Evolutionary conservation across 495 filamentous ascomycete genomes (phyloP), one percentile per base, ranked within the genome.

Genomic region (Daldinia grandis): DNA sequence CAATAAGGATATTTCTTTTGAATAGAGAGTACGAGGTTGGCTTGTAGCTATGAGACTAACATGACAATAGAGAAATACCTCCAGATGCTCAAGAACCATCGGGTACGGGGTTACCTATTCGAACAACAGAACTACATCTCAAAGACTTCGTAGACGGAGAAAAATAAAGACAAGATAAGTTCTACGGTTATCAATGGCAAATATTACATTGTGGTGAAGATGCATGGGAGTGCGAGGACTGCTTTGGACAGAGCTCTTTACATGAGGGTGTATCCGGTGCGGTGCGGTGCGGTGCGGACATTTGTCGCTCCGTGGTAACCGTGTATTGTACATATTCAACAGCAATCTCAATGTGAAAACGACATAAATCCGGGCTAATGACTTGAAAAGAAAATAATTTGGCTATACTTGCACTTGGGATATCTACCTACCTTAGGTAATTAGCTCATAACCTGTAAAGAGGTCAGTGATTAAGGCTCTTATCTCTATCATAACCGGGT

Each of bases 91-190:
- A 90, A 90, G 80, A 90, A 94, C 64, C 83, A 90, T 75, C 92
- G 93, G 83, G 84, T 98, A 74, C 89, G 87, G 83, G 95, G 95
- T 72, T 98, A 97, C 78, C 78, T 95, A 50, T 95, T 94, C 73
- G 85, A 95, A 82, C 94, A 97, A 86, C 92, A 95, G 82, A 97
- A 98, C 81, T 92, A 92, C 78, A 83, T 91, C 60, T 69, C 86
- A 31, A 86, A 89, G 78, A 67, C 80, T 38, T 71, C 80, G 62
- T 58, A 70, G 59, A 71, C 67, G 28, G 40, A 60, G 2, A 25
- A 42, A 55, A 7, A 12, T 51, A 51, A 31, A n/a, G 17, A 8
- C 19, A n/a, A 27, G 4, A 14, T 31, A 6, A 58, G n/a, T 30
- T 47, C 14, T 6, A 51, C 60, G 10, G 35, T n/a, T 14, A 40